Evolutionary conservation across 768 basidiomycete genomes (phyloP).

Genomic region (Polyporus arcularius): DNA sequence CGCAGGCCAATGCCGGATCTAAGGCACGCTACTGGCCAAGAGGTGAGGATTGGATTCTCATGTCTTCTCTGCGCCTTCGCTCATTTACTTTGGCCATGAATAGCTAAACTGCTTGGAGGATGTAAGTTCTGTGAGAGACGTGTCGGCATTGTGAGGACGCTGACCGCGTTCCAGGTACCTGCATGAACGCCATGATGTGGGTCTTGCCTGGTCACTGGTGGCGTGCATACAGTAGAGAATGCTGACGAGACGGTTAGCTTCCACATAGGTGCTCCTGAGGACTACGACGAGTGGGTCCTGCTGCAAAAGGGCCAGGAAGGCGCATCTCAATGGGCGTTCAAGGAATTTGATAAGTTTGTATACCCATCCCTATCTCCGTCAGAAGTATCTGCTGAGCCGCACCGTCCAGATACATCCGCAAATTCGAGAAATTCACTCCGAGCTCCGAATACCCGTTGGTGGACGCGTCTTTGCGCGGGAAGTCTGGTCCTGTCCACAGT

Average conservation of each 20-base stretch:
- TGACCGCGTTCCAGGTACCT: slow-evolving; percentile 43
- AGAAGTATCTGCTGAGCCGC: neutral
- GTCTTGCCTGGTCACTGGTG: neutral
- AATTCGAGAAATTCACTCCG: slow-evolving; percentile 63
- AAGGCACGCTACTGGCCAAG: slow-evolving; percentile 62
- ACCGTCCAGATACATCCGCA: slow-evolving; percentile 59
- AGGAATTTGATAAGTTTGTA: slow-evolving; percentile 50
- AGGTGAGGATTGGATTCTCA: slow-evolving; percentile 41
- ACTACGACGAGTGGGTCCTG: slow-evolving; percentile 67
- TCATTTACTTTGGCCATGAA: neutral
- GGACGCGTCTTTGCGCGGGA: slow-evolving; percentile 46
- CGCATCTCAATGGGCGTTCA: slow-evolving; percentile 62
- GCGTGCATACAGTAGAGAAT: neutral
- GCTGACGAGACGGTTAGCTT: slow-evolving; percentile 23
- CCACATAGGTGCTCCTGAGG: slow-evolving; percentile 66
- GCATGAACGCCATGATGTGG: slow-evolving; percentile 62
- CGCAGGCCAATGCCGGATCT: slow-evolving; percentile 51
- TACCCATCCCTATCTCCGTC: neutral
- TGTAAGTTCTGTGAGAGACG: slow-evolving; percentile 44
- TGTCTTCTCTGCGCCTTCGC: too few species aligned
- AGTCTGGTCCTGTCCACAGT: slow-evolving; percentile 53
- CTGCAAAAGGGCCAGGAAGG: slow-evolving; percentile 42
- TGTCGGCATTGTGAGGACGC: neutral
- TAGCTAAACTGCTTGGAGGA: slow-evolving; percentile 72
- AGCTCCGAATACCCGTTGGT: slow-evolving; percentile 53